Base-by-base conservation (phyloP, 164 flowering plant species). In the Berberis vulgaris region DNA sequence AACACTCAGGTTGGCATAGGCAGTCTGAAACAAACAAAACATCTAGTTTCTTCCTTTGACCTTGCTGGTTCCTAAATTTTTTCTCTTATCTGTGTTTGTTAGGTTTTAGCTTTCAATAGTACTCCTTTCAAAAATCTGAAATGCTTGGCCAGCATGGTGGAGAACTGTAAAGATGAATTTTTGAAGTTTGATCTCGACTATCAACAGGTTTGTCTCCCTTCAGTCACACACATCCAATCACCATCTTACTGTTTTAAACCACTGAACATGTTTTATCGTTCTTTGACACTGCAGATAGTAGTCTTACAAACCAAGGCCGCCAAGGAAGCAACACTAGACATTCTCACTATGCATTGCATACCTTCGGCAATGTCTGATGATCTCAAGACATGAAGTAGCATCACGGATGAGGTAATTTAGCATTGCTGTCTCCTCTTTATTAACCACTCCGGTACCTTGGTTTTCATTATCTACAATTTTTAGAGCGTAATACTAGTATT, bases 321-420 rank as follows among this genome's bases (percentile, higher is more conserved):
- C 43, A 90, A 88, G 70, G 96, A 84, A 54, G 98, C 97, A 42
- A 90, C 97, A 43, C 69, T 73, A 46, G 94, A 93, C 71, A 84
- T 93, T 66, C 89, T 93, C 47, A 64, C 82, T 2, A 93, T 86
- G 2, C 94, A 93, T 54, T 90, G 98, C 79, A 93, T 93, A 71
- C 97, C 96, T 41, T 86, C 96, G 6, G 91, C 95, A 56, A 87
- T 88, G 85, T 91, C 98, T 2, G 95, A 87, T 61, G 98, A 94
- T 77, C 94, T 90, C 57, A 86, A 82, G 78, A 56, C 77, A 40
- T 89, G 79, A 86, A 53, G 55, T 7, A 26, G 26, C 26, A 26
- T 26, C 26, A 26, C 26, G 26, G 26, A 26, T 26, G 26, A 26
- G 26, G 26, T 26, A 26, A 26, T 26, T 26, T 26, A 26, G 26